Evolutionary conservation across 2,329 filamentous ascomycete species (phyloP).

Genomic region (Colletotrichum chlorophyti): DNA sequence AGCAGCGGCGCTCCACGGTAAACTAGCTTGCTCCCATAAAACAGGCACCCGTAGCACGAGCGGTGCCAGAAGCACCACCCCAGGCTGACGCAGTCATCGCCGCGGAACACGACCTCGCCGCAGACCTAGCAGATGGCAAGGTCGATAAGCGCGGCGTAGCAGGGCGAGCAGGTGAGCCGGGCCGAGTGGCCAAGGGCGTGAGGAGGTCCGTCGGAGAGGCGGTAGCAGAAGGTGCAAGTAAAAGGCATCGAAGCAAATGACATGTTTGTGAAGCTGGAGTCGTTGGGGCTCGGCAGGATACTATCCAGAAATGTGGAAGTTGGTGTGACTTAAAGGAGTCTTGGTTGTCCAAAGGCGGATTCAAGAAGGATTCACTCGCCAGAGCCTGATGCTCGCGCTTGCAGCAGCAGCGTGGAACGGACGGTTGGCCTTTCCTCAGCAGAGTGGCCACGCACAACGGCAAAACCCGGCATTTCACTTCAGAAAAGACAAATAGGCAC

Average conservation of each 20-base stretch:
- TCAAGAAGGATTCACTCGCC: too few relatives aligned
- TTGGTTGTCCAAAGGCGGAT: too few relatives aligned
- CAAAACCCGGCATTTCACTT: not conserved
- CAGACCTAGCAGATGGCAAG: slow-evolving; percentile 65
- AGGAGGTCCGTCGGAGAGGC: slow-evolving; percentile 42
- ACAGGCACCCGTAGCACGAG: slow-evolving; percentile 61
- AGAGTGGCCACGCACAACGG: not conserved
- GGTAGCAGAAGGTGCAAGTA: slow-evolving; percentile 64
- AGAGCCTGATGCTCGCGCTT: too few relatives aligned
- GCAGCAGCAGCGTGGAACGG: too few relatives aligned
- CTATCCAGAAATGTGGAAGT: too few relatives aligned
- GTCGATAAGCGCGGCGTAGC: slow-evolving; percentile 55
- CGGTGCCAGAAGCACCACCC: slow-evolving; percentile 68
- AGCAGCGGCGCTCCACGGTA: slow-evolving; percentile 41
- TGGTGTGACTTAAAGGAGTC: too few relatives aligned
- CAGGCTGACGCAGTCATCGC: slow-evolving; percentile 62
- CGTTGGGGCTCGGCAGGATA: too few relatives aligned
- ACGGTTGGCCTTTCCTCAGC: not conserved
- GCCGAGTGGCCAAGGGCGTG: slow-evolving; percentile 52
- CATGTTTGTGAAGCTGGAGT: not conserved
- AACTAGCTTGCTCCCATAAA: slow-evolving; percentile 52
- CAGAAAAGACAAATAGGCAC: not conserved
- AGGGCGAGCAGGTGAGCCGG: slow-evolving; percentile 56
- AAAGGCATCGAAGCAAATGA: slow-evolving; percentile 40
- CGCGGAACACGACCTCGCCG: slow-evolving; percentile 59